Conservation (phyloP, 163 green algal genomes). For the Chloromonas sp. region DNA sequence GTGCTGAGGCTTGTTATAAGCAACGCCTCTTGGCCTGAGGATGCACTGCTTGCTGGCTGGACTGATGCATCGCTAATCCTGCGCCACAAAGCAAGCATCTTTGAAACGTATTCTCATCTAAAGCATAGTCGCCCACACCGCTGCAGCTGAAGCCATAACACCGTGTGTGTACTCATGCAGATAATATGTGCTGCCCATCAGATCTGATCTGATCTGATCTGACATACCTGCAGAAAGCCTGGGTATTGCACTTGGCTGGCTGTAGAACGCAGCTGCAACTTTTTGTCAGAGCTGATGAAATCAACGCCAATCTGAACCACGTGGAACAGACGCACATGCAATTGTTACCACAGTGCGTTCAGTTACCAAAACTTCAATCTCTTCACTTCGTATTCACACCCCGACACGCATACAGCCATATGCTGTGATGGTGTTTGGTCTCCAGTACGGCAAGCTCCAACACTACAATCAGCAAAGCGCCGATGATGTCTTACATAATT, state of each 20-base stretch:
- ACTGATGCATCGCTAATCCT: neutral
- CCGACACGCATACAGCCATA: no score
- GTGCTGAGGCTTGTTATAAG: no score
- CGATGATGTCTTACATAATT: no score
- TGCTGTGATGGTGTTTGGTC: no score
- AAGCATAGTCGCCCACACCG: neutral
- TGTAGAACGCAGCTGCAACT: slow-evolving; percentile 41
- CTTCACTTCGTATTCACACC: no score
- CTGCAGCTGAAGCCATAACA: no score
- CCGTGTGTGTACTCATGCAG: neutral
- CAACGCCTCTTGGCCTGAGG: neutral
- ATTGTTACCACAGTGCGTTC: no score
- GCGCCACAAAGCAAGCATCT: neutral
- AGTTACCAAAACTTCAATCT: no score
- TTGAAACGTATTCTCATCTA: neutral
- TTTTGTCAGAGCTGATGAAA: slow-evolving; percentile 22
- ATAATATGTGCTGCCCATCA: neutral
- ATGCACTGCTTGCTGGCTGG: neutral
- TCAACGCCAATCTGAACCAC: slow-evolving; percentile 37
- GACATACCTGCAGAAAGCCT: slow-evolving; percentile 42
- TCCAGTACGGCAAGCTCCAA: no score
- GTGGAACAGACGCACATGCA: neutral
- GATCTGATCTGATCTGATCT: neutral
- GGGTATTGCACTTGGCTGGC: slow-evolving; percentile 40
- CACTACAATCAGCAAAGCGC: no score